Evolutionary conservation across 805 yeast genomes (phyloP), one percentile per base, ranked within the genome.

Genomic region (Metschnikowia hibisci): DNA sequence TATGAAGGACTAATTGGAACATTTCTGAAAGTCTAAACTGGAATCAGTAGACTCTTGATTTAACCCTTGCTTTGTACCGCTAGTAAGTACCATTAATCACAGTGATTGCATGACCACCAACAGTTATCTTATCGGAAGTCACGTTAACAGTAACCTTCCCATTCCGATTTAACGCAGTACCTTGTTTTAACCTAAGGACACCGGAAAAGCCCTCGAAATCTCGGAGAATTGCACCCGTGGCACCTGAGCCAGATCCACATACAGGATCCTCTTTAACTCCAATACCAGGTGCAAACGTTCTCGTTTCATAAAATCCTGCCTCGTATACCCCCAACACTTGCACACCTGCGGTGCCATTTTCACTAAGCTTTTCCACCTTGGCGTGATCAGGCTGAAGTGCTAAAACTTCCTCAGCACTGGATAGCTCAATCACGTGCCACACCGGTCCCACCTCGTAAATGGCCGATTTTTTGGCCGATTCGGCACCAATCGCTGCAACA

Each of bases 241-340:
- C 64, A 1, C 60, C 66, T 16, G 64, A 56, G 12, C 81, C 81
- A 46, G 74, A 66, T 2, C 81, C 81, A 55, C 81, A 76, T 7
- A 73, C 81, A 1, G 80, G 80, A 53, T 76, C 81, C 46, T 77
- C 81, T n/a, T 47, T 37, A 1, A 66, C 59, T 12, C 66, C 68
- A 2, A 44, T 50, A 4, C 25, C 39, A 1, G 74, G 71, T 3
- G 70, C 69, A 53, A 76, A 71, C 10, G 76, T 74, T 49, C 81
- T 63, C 43, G 72, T 65, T 34, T 60, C 63, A 25, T 53, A 52
- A n/a, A 47, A 40, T 4, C 54, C 54, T 12, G 52, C 51, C 4
- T 39, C 50, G 9, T 34, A 30, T 32, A 54, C 56, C 4, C 77
- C 78, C 49, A 69, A 69, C 7, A 70, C 47, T 40, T 66, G 64